Base-by-base conservation (phyloP, 768 basidiomycete species). In the Hygrophorus pudorinus region DNA sequence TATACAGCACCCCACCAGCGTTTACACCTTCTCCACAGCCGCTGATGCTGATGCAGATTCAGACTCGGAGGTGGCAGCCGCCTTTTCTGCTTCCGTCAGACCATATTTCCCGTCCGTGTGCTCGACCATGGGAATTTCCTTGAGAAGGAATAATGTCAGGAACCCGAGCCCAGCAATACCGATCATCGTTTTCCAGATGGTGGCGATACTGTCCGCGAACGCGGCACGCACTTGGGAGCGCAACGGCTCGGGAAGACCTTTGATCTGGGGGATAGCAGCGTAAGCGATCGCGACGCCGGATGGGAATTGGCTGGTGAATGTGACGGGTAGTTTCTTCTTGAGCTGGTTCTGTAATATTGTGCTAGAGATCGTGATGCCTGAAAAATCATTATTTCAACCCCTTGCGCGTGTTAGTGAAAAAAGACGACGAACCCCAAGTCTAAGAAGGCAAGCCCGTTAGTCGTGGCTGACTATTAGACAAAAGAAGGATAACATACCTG, bases 351-450 rank as follows among this genome's bases (percentile, higher is more conserved):
- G 71, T 5, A 80, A 61, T 36, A 79, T 63, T 0, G 70, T 65
- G 11, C 63, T 63, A 2, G 72, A 69, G 46, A 80, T 65, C 0
- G 70, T 63, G 49, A 78, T 58, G n/a, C n/a, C n/a, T n/a, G n/a
- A n/a, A n/a, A n/a, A n/a, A n/a, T n/a, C n/a, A n/a, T n/a, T n/a
- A n/a, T n/a, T n/a, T n/a, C n/a, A n/a, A n/a, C n/a, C n/a, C n/a
- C n/a, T n/a, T n/a, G n/a, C n/a, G n/a, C n/a, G n/a, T n/a, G n/a
- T n/a, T n/a, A n/a, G n/a, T n/a, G n/a, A n/a, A n/a, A n/a, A n/a
- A n/a, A n/a, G n/a, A n/a, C n/a, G n/a, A n/a, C n/a, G n/a, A n/a
- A 0, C 78, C 78, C 68, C 74, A 73, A 4, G 62, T 61, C 67
- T 76, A 55, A 44, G n/a, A n/a, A n/a, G n/a, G n/a, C n/a, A n/a